These are phyloP conservation scores for Macrotyloma uniflorum DNA, from an alignment of 306 rosid genomes.

Conservation along the genomic window DNA sequence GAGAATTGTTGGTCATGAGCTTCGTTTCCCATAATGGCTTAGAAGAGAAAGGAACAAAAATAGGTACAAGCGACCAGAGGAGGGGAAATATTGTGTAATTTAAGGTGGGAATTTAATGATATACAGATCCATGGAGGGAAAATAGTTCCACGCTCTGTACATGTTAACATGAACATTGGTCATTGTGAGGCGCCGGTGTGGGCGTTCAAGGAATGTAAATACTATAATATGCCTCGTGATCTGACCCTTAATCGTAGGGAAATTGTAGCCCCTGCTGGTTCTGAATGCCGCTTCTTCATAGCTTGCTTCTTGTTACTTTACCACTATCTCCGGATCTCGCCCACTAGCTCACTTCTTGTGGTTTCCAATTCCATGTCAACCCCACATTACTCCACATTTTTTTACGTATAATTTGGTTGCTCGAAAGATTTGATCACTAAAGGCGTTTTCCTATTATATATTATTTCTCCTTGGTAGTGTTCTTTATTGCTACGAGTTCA, in stretches of 20 bases:
- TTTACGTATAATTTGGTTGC: constrained; percentile 19
- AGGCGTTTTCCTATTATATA: background rate
- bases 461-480: background rate
- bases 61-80: constrained; percentile 1
- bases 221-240: background rate
- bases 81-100: constrained; percentile 8
- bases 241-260: constrained; percentile 12
- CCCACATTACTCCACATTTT: constrained; percentile 15
- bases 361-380: constrained; percentile 2
- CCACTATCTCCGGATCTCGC: constrained; percentile 40
- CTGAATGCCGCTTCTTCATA: constrained; percentile 6
- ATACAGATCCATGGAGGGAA: constrained; percentile 29
- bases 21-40: constrained; percentile 44
- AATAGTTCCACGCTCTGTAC: constrained; percentile 25
- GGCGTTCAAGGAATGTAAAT: constrained; percentile 34
- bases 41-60: constrained; percentile 9
- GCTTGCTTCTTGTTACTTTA: constrained; percentile 20
- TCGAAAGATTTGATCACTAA: constrained; percentile 23
- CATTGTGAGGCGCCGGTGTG: constrained; percentile 44
- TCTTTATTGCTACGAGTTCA: background rate
- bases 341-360: constrained; percentile 1
- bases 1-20: constrained; percentile 40
- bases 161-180: constrained; percentile 37
- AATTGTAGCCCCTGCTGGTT: constrained; percentile 23
- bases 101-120: constrained; percentile 25